Base-by-base conservation (phyloP, 352 stramenopile genomes). In the Pythium insidiosum region DNA sequence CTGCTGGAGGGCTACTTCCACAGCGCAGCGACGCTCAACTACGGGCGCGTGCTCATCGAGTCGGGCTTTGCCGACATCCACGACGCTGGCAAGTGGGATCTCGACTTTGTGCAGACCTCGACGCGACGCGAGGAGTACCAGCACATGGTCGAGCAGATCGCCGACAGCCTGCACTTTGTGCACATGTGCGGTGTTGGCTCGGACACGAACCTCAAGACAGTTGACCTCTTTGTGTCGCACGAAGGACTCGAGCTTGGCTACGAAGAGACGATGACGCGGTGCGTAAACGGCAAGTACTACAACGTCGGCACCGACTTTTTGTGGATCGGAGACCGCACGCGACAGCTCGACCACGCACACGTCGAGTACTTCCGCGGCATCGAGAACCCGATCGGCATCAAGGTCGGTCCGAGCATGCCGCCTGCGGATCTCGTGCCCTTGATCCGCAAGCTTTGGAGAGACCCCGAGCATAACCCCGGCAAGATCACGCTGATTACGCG, bases 351-450 rank as follows among this genome's bases (percentile, higher is more conserved):
- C 67, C 85, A 96, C 47, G 95, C 95, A 16, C 96, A 99, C 58
- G 76, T 99, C 40, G 96, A 99, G 79, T 99, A 99, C 74, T 93
- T 97, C 48, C 85, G 95, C 16, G 96, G 96, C 21, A 96, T 99
- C 56, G 86, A 94, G 50, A 99, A 99, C 77, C 96, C 96, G 11
- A 95, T 99, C 31, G 96, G 94, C 47, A 94, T 99, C 56, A 99
- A 99, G 71, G 73, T 99, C 44, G 95, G 86, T 18, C 93, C 97
- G 47, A 98, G 95, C 61, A 98, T 95, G 73, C 85, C 79, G 35
- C 82, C 91, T 7, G 85, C 96, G 2, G 95, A 99, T 61, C 73
- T 99, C 23, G 84, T 99, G 37, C 60, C 82, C 22, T 88, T 99
- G 49, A 96, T 99, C 47, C 80, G 94, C 34, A 95, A 80, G 47